These are phyloP conservation scores for Termitomyces sp. DNA, from an alignment of 768 basidiomycete genomes.

Conservation along the genomic window DNA sequence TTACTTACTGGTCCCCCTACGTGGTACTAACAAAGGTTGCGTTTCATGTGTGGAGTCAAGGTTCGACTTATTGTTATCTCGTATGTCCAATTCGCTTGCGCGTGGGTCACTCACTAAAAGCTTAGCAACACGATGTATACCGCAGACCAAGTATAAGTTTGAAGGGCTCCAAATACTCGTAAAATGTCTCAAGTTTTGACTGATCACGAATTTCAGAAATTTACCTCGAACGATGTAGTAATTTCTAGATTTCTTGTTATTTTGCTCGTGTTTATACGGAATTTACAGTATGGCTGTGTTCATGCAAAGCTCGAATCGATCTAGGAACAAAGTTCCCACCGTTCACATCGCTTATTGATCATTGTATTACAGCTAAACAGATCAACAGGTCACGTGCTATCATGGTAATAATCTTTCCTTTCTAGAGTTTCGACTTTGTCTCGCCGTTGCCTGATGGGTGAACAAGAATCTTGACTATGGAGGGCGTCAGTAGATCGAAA, in stretches of 20 bases:
- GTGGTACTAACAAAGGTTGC: no score
- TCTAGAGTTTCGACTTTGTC: neutral
- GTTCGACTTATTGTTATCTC: no score
- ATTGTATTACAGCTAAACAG: neutral
- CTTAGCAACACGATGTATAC: no score
- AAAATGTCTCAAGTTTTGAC: no score
- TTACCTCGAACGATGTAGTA: neutral
- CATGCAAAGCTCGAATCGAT: no score
- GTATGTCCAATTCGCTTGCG: no score
- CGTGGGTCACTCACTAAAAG: no score
- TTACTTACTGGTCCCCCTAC: no score
- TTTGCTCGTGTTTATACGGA: neutral
- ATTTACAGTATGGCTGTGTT: neutral
- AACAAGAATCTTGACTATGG: conserved; percentile 33
- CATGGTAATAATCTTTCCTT: neutral
- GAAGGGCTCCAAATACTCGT: neutral
- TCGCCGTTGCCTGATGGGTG: conserved; percentile 12
- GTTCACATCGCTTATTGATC: neutral
- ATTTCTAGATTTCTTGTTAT: no score
- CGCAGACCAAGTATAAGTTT: neutral
- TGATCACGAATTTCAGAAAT: neutral
- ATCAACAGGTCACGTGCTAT: no score
- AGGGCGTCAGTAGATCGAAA: neutral
- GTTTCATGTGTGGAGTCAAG: no score
- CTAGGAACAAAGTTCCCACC: neutral